A percentile compares a stretch with the other conserved stretches of the same genome.
phyloP scores from a whole-genome alignment of 2,329 filamentous ascomycete species.

The Calonectria leucothoes region DNA sequence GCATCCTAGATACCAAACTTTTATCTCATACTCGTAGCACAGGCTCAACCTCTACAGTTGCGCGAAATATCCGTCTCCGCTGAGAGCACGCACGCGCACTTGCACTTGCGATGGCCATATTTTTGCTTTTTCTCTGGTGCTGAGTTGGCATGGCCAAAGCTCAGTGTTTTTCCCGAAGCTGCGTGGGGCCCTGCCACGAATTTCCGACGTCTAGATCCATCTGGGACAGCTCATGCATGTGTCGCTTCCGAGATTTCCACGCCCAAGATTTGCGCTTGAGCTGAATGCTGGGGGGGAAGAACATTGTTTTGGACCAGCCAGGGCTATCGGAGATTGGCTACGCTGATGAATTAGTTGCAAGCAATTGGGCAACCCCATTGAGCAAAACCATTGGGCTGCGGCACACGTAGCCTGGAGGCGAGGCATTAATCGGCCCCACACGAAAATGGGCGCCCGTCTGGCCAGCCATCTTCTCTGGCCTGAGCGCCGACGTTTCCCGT shows the following conservation, averaged over 20 bases:
- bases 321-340: neutral
- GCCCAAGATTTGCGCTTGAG: neutral
- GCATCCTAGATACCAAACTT: neutral
- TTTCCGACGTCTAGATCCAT: neutral
- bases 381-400: neutral
- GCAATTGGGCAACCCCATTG: neutral
- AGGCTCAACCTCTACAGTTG: neutral
- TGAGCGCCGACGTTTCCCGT: neutral
- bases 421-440: neutral
- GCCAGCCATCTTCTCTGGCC: neutral
- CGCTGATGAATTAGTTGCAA: neutral
- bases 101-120: neutral
- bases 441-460: neutral
- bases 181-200: neutral
- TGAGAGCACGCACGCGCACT: neutral
- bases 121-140: neutral
- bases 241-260: neutral
- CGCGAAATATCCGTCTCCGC: neutral
- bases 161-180: neutral
- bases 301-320: neutral
- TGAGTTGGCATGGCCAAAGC: neutral
- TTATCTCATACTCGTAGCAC: neutral
- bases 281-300: neutral
- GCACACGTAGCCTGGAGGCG: neutral
- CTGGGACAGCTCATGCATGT: neutral